Base-by-base conservation (phyloP, 768 basidiomycete genomes). In the Pleurotus giganteus region DNA sequence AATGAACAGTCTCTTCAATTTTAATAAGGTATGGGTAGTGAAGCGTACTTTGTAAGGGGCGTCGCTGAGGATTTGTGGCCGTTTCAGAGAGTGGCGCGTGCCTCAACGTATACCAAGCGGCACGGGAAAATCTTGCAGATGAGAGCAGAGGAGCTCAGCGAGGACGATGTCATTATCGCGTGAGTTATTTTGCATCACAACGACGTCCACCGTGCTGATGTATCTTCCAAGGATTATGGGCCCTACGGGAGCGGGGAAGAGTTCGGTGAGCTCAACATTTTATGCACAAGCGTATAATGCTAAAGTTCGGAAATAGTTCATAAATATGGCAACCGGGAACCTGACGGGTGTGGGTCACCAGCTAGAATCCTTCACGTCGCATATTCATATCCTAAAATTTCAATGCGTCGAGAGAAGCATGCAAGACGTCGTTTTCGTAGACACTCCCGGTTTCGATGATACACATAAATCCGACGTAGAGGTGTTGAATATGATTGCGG, bases 391-490 rank as follows among this genome's bases (percentile, higher is more conserved):
- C 26, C 36, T 39, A 23, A 47, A n/a, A 23, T 43, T 39, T 12
- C 57, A 51, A 15, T 45, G 19, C 21, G 13, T 45, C n/a, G 56
- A 57, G 24, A 53, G 39, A 0, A 43, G 47, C 32, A 34, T 17
- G 6, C 43, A 37, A n/a, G 56, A 53, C 26, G 26, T 66, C 23
- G 39, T 64, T 41, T 57, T 65, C 23, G 57, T 63, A 9, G 63
- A 65, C 43, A 63, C 61, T 8, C 63, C 63, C 12, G 61, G 63
- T 1, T 63, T 65, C 39, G 64, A 63, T 21, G 57, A 63, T 46
- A 63, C 62, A 2, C 31, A 50, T 28, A 47, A 46, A 21, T 47
- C 34, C 11, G 64, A 66, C 47, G 42, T 28, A 11, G 64, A 61
- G 17, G 59, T 64, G 23, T 41, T 65, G 37, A 39, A 52, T 11